Evolutionary conservation across 805 yeast genomes (phyloP).

Genomic region (Saccharomyces paradoxus): DNA sequence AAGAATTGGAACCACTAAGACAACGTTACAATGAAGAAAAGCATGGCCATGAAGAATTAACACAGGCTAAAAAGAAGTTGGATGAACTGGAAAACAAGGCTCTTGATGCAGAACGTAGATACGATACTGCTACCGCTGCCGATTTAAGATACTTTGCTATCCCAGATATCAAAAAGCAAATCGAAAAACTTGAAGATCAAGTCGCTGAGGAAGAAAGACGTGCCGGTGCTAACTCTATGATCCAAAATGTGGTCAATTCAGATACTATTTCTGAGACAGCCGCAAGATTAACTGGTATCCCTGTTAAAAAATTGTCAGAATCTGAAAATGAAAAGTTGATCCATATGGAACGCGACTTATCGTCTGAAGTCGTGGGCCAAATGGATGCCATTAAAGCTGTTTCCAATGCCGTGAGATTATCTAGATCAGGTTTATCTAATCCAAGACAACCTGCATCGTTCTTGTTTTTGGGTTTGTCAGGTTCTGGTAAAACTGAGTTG

Average conservation of each 20-base stretch:
- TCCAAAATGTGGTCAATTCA: constrained; percentile 83
- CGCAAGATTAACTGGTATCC: constrained; percentile 93
- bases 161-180: constrained; percentile 78
- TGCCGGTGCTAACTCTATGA: constrained; percentile 53
- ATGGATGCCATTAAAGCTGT: constrained; percentile 93
- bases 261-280: constrained; percentile 96
- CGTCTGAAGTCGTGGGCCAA: constrained; percentile 88
- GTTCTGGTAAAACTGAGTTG: constrained; percentile 96
- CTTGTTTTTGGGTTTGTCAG: constrained; percentile 88
- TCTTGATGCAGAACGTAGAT: constrained; percentile 92
- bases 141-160: constrained; percentile 95
- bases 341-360: constrained; percentile 83
- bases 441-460: constrained; percentile 96
- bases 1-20: constrained; percentile 74
- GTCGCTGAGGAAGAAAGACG: constrained; percentile 70
- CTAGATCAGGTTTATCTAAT: constrained; percentile 90
- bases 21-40: constrained; percentile 82
- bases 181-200: constrained; percentile 62
- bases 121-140: constrained; percentile 89
- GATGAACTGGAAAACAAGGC: constrained; percentile 93
- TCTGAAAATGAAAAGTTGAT: constrained; percentile 91
- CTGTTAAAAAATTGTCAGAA: constrained; percentile 87
- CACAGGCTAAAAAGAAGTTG: constrained; percentile 77
- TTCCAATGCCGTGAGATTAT: constrained; percentile 85
- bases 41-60: constrained; percentile 84